Base-by-base conservation (phyloP, 2,329 filamentous ascomycete genomes). In the Xylaria sp. region DNA sequence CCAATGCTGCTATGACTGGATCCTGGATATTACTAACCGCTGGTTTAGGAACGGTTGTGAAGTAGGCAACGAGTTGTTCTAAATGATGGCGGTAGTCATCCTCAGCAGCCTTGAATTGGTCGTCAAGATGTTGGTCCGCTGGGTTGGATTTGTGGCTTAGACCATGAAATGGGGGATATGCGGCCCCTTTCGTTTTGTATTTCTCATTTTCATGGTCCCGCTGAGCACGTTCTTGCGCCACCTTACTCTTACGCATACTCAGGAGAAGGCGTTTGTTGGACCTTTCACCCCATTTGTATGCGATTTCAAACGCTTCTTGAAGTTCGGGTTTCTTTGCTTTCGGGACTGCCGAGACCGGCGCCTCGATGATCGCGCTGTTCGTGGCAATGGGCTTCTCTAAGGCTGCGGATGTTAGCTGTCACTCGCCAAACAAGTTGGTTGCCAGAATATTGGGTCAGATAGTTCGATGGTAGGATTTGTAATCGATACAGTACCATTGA, bases 251-350 rank as follows among this genome's bases (percentile, higher is more conserved):
- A 23, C 44, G 66, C 2, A 66, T 65, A 11, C 28, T 28, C 6
- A 71, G 44, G 6, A 69, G n/a, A 44, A 66, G 23, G 42, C 66
- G 71, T 46, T 68, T 44, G 20, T 63, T 58, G 4, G 6, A 17
- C 26, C 63, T 69, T 38, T 72, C 66, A 13, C 46, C 61, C 62
- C 53, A 69, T 4, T 44, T 72, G 26, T 68, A 72, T n/a, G 56
- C 59, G 23, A 40, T 62, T 11, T 75, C 71, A 38, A 77, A 72
- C 6, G 66, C 36, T 31, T 68, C 68, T 67, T 78, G 75, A 4
- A 75, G 51, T n/a, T 68, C 67, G 17, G 73, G 70, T 53, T 78
- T 71, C 49, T 72, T 74, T 23, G 72, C 68, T 48, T 72, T 74
- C 6, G 74, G 73, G 13, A 70, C 59, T 33, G 10, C 49, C 31